Conservation (phyloP, 2,329 filamentous ascomycete genomes). For the Phialemonium atrogriseum region DNA sequence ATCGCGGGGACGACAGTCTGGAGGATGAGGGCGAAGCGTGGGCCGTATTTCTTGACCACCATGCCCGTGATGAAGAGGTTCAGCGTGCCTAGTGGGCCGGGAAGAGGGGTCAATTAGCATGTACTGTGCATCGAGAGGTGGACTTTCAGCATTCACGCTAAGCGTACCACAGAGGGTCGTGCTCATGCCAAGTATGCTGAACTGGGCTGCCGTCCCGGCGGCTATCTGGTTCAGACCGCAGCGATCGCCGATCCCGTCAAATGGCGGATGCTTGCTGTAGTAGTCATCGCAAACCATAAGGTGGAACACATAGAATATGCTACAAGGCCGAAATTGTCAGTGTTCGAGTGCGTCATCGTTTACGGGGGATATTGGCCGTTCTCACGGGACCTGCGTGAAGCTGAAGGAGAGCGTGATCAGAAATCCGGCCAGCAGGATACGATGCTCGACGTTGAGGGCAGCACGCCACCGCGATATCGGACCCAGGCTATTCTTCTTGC, state of each 20-base stretch:
- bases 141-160: neutral
- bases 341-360: too few relatives aligned
- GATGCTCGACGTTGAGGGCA: slow-evolving; percentile 1
- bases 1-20: slow-evolving; percentile 59
- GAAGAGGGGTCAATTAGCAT: too few relatives aligned
- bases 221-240: slow-evolving; percentile 56
- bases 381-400: slow-evolving; percentile 37
- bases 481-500: neutral
- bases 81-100: too few relatives aligned
- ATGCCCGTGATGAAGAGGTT: slow-evolving; percentile 62
- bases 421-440: slow-evolving; percentile 43
- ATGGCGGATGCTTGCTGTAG: slow-evolving; percentile 50
- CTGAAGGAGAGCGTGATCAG: slow-evolving; percentile 42
- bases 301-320: slow-evolving; percentile 55
- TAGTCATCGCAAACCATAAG: slow-evolving; percentile 66
- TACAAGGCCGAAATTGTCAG: too few relatives aligned
- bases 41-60: slow-evolving; percentile 57
- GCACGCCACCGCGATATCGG: neutral
- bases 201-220: slow-evolving; percentile 53
- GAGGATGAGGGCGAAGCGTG: slow-evolving; percentile 52
- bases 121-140: too few relatives aligned
- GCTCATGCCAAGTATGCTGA: slow-evolving; percentile 56
- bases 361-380: too few relatives aligned
- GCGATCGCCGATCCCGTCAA: slow-evolving; percentile 36
- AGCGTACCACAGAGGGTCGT: slow-evolving; percentile 65